Evolutionary conservation across 1,139 yeast species (phyloP).

Genomic region (Suhomyces bribrorum): DNA sequence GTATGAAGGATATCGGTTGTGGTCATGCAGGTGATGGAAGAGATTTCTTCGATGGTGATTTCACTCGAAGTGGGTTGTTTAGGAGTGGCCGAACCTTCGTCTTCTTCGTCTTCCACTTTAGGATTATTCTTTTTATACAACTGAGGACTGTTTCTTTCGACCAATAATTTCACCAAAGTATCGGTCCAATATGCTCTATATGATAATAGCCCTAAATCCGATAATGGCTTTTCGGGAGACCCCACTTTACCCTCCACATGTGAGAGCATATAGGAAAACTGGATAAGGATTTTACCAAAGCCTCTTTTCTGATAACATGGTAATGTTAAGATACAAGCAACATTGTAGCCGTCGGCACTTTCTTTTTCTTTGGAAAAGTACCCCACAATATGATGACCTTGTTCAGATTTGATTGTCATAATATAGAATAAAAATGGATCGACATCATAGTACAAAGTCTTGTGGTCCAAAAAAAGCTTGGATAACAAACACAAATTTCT

Average conservation of each 20-base stretch:
- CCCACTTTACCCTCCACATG: constrained; percentile 88
- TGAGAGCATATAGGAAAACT: constrained; percentile 88
- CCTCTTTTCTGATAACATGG: constrained; percentile 98
- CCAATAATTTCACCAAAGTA: constrained; percentile 70
- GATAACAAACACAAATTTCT: constrained; percentile 86
- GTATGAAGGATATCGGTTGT: constrained; percentile 95
- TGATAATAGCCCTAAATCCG: constrained; percentile 89
- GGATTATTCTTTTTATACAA: constrained; percentile 44
- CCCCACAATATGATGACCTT: constrained; percentile 94
- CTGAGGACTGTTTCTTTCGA: constrained; percentile 55
- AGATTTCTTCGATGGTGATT: constrained; percentile 89
- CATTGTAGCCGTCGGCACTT: constrained; percentile 92
- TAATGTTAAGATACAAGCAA: constrained; percentile 91
- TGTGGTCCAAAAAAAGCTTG: constrained; percentile 89
- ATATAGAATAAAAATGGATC: constrained; percentile 95
- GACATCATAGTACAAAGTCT: constrained; percentile 92
- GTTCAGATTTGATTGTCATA: constrained; percentile 85
- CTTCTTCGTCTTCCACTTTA: constrained; percentile 28
- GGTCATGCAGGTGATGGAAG: constrained; percentile 88
- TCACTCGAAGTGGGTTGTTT: constrained; percentile 40
- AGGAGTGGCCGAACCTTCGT: constrained; percentile 24
- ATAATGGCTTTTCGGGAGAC: constrained; percentile 95
- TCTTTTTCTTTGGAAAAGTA: constrained; percentile 96
- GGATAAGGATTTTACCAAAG: constrained; percentile 86
- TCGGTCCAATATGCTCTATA: constrained; percentile 98